Evolutionary conservation across 441 rosid genomes (phyloP).

Genomic region (Pelargonium citronellum): DNA sequence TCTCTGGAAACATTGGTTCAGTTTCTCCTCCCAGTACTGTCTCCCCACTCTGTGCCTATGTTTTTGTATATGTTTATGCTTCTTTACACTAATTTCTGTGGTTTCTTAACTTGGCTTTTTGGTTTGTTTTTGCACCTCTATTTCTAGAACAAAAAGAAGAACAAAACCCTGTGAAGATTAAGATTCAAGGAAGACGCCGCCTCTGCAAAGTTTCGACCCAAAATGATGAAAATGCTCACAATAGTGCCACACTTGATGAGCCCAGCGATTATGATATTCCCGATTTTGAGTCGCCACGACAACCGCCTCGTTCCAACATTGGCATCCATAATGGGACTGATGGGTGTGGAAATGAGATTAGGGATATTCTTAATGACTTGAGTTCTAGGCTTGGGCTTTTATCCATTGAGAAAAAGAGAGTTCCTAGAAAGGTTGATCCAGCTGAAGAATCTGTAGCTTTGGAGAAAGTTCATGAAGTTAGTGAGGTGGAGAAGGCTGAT

Average conservation of each 20-base stretch:
- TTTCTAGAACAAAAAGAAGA: conserved; percentile 19
- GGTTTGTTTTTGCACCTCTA: background rate
- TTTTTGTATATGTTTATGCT: background rate
- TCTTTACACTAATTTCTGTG: background rate
- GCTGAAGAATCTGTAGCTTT: conserved; percentile 15
- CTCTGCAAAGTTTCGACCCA: conserved; percentile 54
- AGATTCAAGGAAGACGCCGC: conserved; percentile 65
- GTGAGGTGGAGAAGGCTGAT: conserved; percentile 18
- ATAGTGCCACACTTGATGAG: conserved; percentile 22
- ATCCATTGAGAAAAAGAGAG: conserved; percentile 59
- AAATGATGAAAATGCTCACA: conserved; percentile 28
- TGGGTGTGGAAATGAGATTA: conserved; percentile 47
- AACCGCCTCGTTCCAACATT: conserved; percentile 22
- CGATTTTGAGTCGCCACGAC: conserved; percentile 69
- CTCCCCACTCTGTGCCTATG: background rate
- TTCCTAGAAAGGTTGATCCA: conserved; percentile 24
- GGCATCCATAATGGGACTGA: conserved; percentile 19
- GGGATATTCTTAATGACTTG: conserved; percentile 70
- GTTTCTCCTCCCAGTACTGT: background rate
- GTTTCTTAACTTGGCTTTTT: too few species aligned
- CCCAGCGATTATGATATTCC: conserved; percentile 39
- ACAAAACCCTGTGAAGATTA: conserved; percentile 39
- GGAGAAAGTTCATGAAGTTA: conserved; percentile 7
- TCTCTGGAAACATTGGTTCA: background rate
- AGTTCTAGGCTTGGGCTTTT: conserved; percentile 66